These are phyloP conservation scores for Aspergillus floridensis DNA, from an alignment of 2,329 filamentous ascomycete species.

Conservation along the genomic window DNA sequence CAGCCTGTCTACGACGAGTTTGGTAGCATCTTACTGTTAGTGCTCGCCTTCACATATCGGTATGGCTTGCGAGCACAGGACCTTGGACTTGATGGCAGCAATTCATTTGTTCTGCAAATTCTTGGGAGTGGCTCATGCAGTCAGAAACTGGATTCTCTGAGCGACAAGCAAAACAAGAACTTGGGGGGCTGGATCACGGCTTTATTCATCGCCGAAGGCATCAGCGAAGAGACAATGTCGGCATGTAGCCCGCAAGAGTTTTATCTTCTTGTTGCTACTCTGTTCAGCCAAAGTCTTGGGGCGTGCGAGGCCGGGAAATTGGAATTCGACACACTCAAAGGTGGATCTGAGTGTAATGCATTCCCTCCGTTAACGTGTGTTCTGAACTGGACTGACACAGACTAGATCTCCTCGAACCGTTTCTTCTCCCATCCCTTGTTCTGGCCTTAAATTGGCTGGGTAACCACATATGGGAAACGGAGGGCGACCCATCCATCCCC, in stretches of 20 bases:
- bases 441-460: conserved; percentile 60
- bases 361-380: background rate
- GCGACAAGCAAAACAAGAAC: conserved; percentile 56
- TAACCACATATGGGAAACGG: conserved; percentile 53
- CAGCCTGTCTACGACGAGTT: conserved; percentile 67
- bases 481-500: conserved; percentile 51
- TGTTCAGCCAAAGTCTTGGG: conserved; percentile 60
- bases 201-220: conserved; percentile 61
- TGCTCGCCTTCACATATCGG: conserved; percentile 57
- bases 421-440: conserved; percentile 60
- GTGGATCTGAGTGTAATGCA: conserved; percentile 59
- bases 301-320: conserved; percentile 57
- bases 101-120: conserved; percentile 57
- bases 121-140: conserved; percentile 48
- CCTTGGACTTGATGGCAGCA: conserved; percentile 49
- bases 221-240: conserved; percentile 63
- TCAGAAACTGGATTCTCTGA: conserved; percentile 51
- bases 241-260: conserved; percentile 64
- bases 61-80: conserved; percentile 54
- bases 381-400: conserved; percentile 8
- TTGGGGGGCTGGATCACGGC: conserved; percentile 61
- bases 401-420: conserved; percentile 60
- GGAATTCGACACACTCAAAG: conserved; percentile 58
- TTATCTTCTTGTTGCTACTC: conserved; percentile 60
- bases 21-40: conserved; percentile 58